Evolutionary conservation across 768 basidiomycete species (phyloP).

Genomic region (Tricholoma flavovirens): DNA sequence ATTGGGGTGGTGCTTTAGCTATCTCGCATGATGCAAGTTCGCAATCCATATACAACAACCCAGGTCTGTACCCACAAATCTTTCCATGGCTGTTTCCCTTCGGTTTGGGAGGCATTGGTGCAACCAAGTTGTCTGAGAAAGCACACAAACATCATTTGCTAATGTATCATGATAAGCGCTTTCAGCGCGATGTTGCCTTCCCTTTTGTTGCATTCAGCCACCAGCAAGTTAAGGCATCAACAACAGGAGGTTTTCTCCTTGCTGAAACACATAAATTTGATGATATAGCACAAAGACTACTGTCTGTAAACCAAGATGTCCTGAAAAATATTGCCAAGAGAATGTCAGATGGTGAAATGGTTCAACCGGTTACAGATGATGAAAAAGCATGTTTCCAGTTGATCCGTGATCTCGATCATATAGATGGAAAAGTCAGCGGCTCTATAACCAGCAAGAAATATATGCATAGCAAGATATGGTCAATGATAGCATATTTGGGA

Average conservation of each 20-base stretch:
- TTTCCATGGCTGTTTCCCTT: background rate
- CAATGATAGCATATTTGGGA: conserved; percentile 15
- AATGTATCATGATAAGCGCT: conserved; percentile 29
- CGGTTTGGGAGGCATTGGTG: background rate
- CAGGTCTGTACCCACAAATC: too few relatives aligned
- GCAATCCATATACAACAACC: too few relatives aligned
- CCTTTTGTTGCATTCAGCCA: conserved; percentile 9
- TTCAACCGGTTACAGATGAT: background rate
- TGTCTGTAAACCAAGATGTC: conserved; percentile 7
- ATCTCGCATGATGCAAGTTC: background rate
- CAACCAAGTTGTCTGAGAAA: background rate
- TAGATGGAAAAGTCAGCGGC: conserved; percentile 15
- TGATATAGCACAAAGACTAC: conserved; percentile 11
- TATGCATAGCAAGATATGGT: conserved; percentile 17
- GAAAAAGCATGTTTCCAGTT: conserved; percentile 1
- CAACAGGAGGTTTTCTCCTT: conserved; percentile 17
- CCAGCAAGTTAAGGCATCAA: conserved; percentile 22
- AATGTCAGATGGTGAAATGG: background rate
- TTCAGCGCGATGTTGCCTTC: conserved; percentile 16
- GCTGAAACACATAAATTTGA: conserved; percentile 14
- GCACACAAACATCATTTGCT: conserved; percentile 21
- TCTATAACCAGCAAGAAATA: conserved; percentile 22
- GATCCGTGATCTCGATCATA: conserved; percentile 12
- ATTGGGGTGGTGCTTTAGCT: background rate
- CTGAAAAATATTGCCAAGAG: conserved; percentile 5